Conservation (phyloP, 73 alveolate genomes). For the Halteria grandinella region DNA sequence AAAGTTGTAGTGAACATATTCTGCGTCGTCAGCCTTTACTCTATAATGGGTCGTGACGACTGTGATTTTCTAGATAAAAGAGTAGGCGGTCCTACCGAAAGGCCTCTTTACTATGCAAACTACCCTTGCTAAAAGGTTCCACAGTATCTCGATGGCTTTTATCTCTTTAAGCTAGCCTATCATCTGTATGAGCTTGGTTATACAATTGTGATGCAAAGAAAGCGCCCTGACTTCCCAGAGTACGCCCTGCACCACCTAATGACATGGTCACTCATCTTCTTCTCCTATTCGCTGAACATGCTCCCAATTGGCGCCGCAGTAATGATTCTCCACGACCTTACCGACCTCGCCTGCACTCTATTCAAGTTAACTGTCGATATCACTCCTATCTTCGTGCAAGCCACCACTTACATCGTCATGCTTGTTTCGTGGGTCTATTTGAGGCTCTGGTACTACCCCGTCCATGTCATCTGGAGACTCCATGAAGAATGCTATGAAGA, state of each 20-base stretch:
- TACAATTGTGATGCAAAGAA: neutral
- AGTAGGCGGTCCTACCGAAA: constrained; percentile 11
- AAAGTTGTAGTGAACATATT: no score
- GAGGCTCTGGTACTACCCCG: constrained; percentile 36
- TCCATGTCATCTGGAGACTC: no score
- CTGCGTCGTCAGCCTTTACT: no score
- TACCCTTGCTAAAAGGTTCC: constrained; percentile 42
- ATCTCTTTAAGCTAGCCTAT: constrained; percentile 19
- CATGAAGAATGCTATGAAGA: no score
- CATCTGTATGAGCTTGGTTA: constrained; percentile 29
- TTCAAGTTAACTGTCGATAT: neutral
- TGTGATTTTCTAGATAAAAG: constrained; percentile 2
- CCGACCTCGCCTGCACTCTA: constrained; percentile 1
- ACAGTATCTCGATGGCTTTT: constrained; percentile 16
- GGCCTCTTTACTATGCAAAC: constrained; percentile 5
- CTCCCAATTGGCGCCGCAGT: constrained; percentile 31
- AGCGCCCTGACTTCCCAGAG: constrained; percentile 43
- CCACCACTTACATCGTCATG: neutral
- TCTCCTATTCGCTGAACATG: constrained; percentile 7
- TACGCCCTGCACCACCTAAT: constrained; percentile 14
- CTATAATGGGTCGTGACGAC: no score
- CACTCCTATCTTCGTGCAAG: neutral
- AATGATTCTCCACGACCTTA: constrained; percentile 37
- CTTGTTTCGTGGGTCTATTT: constrained; percentile 23
- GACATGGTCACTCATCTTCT: neutral